Evolutionary conservation across 176 grass and related monocot genomes (phyloP).

Genomic region (Urochloa ruziziensis): DNA sequence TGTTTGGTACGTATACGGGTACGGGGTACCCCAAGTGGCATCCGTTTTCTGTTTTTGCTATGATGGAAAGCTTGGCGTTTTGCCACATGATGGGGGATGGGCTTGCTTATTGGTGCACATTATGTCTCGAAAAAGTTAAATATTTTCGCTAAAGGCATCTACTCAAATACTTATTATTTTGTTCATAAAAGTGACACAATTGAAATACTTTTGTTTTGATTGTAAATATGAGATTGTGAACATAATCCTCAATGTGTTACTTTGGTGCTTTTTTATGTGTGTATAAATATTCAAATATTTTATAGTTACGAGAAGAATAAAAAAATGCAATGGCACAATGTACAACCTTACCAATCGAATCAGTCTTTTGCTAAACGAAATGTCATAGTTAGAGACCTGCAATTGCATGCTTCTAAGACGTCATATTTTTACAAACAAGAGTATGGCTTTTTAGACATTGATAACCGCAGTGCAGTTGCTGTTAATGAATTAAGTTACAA

Average conservation of each 20-base stretch:
- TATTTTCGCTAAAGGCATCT: not conserved
- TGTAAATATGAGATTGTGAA: not conserved
- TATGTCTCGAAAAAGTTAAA: not conserved
- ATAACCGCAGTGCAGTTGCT: not conserved
- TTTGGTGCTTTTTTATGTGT: too few species aligned
- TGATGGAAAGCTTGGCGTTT: conserved; percentile 18
- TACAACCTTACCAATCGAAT: too few species aligned
- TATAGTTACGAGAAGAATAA: too few species aligned
- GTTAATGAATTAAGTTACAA: not conserved
- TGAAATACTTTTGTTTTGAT: too few species aligned
- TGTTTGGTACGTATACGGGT: conserved; percentile 1
- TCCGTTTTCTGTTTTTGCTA: not conserved
- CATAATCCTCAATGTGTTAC: not conserved
- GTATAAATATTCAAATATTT: too few species aligned
- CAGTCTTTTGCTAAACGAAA: too few species aligned
- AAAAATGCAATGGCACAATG: too few species aligned
- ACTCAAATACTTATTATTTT: not conserved
- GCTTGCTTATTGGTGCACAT: not conserved
- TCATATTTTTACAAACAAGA: not conserved
- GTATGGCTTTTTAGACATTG: not conserved
- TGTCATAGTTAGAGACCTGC: too few species aligned
- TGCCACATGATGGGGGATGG: conserved; percentile 3
- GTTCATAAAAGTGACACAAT: not conserved
- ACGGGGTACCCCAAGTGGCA: not conserved
- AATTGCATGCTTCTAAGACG: not conserved